These are phyloP conservation scores for Fusarium longipes DNA, from an alignment of 2,329 filamentous ascomycete genomes.

Conservation along the genomic window DNA sequence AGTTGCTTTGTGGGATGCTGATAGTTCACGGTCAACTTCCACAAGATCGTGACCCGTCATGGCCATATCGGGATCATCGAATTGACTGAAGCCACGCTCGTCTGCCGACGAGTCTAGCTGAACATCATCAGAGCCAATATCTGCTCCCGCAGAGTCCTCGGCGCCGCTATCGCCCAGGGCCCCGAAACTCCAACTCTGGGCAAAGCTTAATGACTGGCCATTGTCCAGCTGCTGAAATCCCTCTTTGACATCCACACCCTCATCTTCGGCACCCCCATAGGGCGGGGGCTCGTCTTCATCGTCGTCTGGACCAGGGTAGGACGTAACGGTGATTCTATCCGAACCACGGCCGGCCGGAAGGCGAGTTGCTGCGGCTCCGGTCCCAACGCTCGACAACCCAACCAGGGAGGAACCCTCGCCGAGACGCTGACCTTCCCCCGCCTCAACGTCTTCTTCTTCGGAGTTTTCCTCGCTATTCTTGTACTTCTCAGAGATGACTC, in stretches of 20 bases:
- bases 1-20: conserved; percentile 27
- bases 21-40: conserved; percentile 27
- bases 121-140: conserved; percentile 57
- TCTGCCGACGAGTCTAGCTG: conserved; percentile 57
- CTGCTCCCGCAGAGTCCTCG: conserved; percentile 50
- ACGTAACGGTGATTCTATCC: conserved; percentile 54
- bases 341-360: conserved; percentile 69
- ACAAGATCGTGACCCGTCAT: conserved; percentile 43
- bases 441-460: conserved; percentile 58
- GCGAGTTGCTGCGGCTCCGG: conserved; percentile 80
- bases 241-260: conserved; percentile 57
- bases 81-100: conserved; percentile 43
- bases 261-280: conserved; percentile 60
- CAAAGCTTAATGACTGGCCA: conserved; percentile 49
- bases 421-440: conserved; percentile 90
- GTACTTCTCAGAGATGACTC: conserved; percentile 74
- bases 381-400: conserved; percentile 92
- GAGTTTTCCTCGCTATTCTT: conserved; percentile 62
- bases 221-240: conserved; percentile 47
- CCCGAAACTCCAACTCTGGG: conserved; percentile 61
- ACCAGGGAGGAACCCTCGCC: conserved; percentile 82
- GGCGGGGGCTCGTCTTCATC: conserved; percentile 50
- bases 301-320: conserved; percentile 43
- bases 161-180: conserved; percentile 50
- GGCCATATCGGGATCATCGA: conserved; percentile 48